Percentiles rank a stretch among this genome's conserved stretches.
These are phyloP conservation scores for Triticum timopheevii DNA, from an alignment of 176 grass and related monocot species.

Conservation along the genomic window DNA sequence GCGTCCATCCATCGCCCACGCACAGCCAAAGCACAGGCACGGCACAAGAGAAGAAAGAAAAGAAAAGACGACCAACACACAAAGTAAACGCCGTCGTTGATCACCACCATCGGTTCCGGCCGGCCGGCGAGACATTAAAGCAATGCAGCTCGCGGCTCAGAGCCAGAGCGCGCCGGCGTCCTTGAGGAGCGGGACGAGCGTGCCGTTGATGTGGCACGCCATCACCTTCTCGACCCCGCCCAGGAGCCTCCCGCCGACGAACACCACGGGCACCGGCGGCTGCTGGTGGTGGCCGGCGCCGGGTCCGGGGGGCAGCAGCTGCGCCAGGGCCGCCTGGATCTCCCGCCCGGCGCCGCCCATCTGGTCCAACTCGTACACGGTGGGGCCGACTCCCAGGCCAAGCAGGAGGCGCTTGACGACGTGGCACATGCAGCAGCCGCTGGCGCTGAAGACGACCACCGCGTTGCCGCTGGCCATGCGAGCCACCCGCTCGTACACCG, in stretches of 20 bases:
- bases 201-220: slow-evolving; percentile 97
- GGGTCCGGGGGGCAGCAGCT: slow-evolving; percentile 43
- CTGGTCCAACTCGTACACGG: slow-evolving; percentile 91
- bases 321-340: slow-evolving; percentile 72
- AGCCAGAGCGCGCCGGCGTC: slow-evolving; percentile 99
- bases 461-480: slow-evolving; percentile 83
- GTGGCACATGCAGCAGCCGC: slow-evolving; percentile 98
- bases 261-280: slow-evolving; percentile 68
- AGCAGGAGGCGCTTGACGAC: slow-evolving; percentile 88
- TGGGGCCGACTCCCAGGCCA: slow-evolving; percentile 80
- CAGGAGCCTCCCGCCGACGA: slow-evolving; percentile 83
- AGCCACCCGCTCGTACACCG: slow-evolving; percentile 67
- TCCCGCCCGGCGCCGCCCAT: slow-evolving; percentile 36
- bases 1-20: neutral
- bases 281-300: neutral
- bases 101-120: neutral
- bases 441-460: slow-evolving; percentile 90
- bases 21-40: neutral
- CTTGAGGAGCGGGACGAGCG: slow-evolving; percentile 95
- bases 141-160: slow-evolving; percentile 11
- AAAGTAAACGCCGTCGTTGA: neutral
- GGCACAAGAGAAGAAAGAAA: neutral
- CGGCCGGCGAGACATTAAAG: neutral
- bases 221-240: slow-evolving; percentile 94
- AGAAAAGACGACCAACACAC: neutral